These are phyloP conservation scores for Lachancea lanzarotensis DNA, from an alignment of 805 yeast species.

Conservation along the genomic window DNA sequence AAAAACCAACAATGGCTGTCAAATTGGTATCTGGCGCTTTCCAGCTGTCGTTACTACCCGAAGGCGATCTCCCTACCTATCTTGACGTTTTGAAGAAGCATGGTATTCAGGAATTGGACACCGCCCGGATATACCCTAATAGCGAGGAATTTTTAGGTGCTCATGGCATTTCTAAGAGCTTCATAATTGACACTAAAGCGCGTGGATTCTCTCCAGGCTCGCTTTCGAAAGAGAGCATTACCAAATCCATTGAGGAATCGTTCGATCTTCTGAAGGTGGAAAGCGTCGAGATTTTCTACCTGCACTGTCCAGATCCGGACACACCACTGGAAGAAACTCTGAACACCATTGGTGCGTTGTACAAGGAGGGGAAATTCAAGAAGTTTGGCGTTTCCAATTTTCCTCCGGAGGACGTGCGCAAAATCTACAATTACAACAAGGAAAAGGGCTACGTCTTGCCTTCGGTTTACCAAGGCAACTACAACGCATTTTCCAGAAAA, in stretches of 20 bases:
- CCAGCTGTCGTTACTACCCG: neutral
- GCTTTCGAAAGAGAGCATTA: slow-evolving; percentile 12
- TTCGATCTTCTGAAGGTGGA: slow-evolving; percentile 12
- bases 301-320: slow-evolving; percentile 23
- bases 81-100: neutral
- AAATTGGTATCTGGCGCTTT: neutral
- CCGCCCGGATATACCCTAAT: slow-evolving; percentile 22
- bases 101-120: slow-evolving; percentile 21
- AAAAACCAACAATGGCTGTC: neutral
- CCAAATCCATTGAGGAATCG: slow-evolving; percentile 12
- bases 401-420: slow-evolving; percentile 17
- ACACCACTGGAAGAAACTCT: slow-evolving; percentile 23
- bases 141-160: slow-evolving; percentile 12
- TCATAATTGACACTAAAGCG: slow-evolving; percentile 3
- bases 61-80: neutral
- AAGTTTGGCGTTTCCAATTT: slow-evolving; percentile 17
- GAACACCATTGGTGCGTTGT: slow-evolving; percentile 19
- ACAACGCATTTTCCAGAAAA: slow-evolving; percentile 23
- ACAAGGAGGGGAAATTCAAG: slow-evolving; percentile 18
- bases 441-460: slow-evolving; percentile 22
- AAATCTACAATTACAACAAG: slow-evolving; percentile 15
- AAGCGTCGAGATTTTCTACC: slow-evolving; percentile 18
- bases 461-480: slow-evolving; percentile 26
- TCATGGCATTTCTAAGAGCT: neutral
- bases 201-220: slow-evolving; percentile 12